Percentiles rank a stretch among this genome's conserved stretches.
phyloP scores from a whole-genome alignment of 2,329 filamentous ascomycete genomes.

The Blastomyces parvus region DNA sequence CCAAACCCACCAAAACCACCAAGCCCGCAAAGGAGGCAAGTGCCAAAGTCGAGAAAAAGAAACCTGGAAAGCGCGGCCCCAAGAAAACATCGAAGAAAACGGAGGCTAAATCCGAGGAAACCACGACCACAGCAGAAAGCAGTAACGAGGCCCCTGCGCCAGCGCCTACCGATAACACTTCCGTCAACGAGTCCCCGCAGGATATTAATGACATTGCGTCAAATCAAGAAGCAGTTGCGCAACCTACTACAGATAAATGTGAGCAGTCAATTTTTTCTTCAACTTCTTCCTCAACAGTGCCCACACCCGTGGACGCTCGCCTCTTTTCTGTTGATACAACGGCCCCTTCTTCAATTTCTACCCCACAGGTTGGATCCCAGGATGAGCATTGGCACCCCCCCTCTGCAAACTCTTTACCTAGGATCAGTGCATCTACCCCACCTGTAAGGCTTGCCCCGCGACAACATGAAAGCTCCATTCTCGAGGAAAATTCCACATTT shows the following conservation, averaged over 20 bases:
- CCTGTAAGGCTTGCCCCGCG: not conserved
- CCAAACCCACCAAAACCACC: constrained; percentile 9
- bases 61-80: constrained; percentile 13
- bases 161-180: not conserved
- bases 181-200: not conserved
- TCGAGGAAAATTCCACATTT: not conserved
- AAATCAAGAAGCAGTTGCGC: not conserved
- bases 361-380: not conserved
- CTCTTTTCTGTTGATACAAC: not conserved
- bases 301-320: not conserved
- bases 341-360: not conserved
- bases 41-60: constrained; percentile 10
- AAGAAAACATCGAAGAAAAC: constrained; percentile 14
- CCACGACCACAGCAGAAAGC: not conserved
- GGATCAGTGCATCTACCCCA: not conserved
- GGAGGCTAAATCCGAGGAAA: not conserved
- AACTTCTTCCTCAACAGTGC: not conserved
- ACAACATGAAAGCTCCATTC: not conserved
- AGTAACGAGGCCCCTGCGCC: not conserved
- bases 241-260: constrained; percentile 1
- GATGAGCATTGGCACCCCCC: not conserved
- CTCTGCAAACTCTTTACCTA: not conserved
- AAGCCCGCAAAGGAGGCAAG: constrained; percentile 10
- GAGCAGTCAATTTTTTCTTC: constrained; percentile 2
- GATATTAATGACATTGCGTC: not conserved